Evolutionary conservation across 1,284 basidiomycete species (phyloP).

Genomic region (Cryptococcus sp.): DNA sequence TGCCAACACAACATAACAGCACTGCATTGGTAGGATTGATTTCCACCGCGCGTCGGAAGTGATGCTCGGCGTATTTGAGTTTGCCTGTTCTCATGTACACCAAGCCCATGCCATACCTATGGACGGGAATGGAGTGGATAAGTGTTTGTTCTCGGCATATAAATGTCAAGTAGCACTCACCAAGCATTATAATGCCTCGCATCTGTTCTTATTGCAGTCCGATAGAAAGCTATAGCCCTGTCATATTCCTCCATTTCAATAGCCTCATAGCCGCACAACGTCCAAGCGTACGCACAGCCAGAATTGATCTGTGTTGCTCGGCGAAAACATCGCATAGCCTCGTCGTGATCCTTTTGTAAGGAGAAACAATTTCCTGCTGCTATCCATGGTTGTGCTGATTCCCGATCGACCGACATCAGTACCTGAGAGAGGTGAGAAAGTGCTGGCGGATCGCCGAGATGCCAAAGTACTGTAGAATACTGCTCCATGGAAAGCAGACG

Average conservation of each 20-base stretch:
- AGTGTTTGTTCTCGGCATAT: too few species aligned
- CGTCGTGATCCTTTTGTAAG: constrained; percentile 81
- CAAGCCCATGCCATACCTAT: constrained; percentile 92
- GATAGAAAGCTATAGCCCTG: constrained; percentile 83
- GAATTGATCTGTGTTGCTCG: constrained; percentile 82
- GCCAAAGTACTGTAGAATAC: constrained; percentile 92
- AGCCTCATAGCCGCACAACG: constrained; percentile 89
- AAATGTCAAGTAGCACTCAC: constrained; percentile 55
- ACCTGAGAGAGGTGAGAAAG: constrained; percentile 89
- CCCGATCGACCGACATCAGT: constrained; percentile 74
- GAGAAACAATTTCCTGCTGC: constrained; percentile 91
- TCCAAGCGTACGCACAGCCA: constrained; percentile 85
- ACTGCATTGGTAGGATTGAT: constrained; percentile 92
- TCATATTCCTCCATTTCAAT: constrained; percentile 85
- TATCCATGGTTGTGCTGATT: constrained; percentile 88
- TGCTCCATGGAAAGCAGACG: constrained; percentile 87
- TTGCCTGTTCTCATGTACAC: constrained; percentile 92
- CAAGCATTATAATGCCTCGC: constrained; percentile 92
- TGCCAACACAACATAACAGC: constrained; percentile 82
- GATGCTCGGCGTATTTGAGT: constrained; percentile 85
- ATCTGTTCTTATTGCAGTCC: constrained; percentile 82
- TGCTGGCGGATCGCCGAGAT: constrained; percentile 74
- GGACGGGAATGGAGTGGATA: too few species aligned
- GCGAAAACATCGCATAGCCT: constrained; percentile 87
- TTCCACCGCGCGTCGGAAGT: constrained; percentile 82